These are phyloP conservation scores for Malassezia obtusa DNA, from an alignment of 1,284 basidiomycete species.

Conservation along the genomic window DNA sequence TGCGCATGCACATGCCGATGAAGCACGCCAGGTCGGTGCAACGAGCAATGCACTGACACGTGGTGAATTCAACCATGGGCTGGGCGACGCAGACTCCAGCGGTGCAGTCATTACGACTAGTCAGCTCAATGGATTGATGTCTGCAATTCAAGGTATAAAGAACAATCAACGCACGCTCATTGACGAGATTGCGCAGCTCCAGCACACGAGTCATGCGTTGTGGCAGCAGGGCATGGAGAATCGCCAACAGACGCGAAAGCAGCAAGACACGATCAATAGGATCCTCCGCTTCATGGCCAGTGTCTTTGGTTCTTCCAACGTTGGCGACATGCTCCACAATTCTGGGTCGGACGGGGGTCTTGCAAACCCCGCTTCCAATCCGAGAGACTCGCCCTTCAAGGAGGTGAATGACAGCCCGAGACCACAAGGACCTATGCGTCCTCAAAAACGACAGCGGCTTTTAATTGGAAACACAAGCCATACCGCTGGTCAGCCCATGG, in stretches of 20 bases:
- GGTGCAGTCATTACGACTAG: constrained; percentile 16
- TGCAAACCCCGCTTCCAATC: too few species aligned
- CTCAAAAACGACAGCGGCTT: constrained; percentile 13
- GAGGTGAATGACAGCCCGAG: not conserved
- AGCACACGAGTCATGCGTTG: constrained; percentile 73
- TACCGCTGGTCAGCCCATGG: not conserved
- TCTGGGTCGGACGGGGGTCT: not conserved
- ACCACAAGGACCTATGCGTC: not conserved
- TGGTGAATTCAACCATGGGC: constrained; percentile 5
- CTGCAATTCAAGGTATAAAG: constrained; percentile 76
- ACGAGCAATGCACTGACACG: constrained; percentile 28
- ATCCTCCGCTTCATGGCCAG: constrained; percentile 89
- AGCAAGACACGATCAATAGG: constrained; percentile 92
- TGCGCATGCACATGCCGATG: constrained; percentile 8
- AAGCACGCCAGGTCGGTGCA: not conserved
- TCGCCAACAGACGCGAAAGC: constrained; percentile 70
- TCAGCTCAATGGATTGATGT: constrained; percentile 55
- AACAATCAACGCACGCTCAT: constrained; percentile 83
- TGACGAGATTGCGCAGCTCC: constrained; percentile 74
- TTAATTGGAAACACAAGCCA: constrained; percentile 12
- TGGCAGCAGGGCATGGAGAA: constrained; percentile 84
- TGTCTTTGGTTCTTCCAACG: constrained; percentile 62
- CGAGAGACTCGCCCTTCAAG: too few species aligned
- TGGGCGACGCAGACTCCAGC: constrained; percentile 14
- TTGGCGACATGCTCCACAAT: constrained; percentile 15